A percentile compares a stretch with the other conserved stretches of the same genome.
These are phyloP conservation scores for Aspergillus heteromorphus DNA, from an alignment of 495 filamentous ascomycete genomes.

Conservation along the genomic window DNA sequence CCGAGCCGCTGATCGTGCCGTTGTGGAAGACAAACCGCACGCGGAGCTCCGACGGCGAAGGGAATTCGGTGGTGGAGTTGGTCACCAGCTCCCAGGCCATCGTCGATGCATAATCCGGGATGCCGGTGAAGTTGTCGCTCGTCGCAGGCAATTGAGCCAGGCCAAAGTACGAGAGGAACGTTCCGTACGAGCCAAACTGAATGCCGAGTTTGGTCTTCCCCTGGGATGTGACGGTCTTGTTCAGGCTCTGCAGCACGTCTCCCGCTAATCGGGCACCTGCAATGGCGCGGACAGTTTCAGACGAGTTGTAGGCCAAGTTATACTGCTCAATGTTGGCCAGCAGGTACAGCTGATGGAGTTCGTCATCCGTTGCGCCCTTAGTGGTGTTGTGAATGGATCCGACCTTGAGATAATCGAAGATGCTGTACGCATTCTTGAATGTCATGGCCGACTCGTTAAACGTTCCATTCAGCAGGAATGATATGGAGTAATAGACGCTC, in stretches of 20 bases:
- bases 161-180: conserved; percentile 49
- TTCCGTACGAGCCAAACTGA: conserved; percentile 47
- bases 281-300: conserved; percentile 44
- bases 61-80: conserved; percentile 31
- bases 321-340: conserved; percentile 49
- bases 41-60: conserved; percentile 26
- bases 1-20: conserved; percentile 33
- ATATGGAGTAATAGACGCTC: conserved; percentile 59
- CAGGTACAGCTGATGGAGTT: conserved; percentile 33
- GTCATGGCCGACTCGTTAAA: conserved; percentile 48
- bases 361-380: conserved; percentile 23
- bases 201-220: conserved; percentile 37
- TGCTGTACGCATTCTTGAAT: conserved; percentile 70
- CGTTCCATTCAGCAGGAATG: conserved; percentile 55
- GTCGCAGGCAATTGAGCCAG: conserved; percentile 35
- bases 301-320: conserved; percentile 47
- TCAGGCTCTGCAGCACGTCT: conserved; percentile 38
- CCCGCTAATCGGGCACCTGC: conserved; percentile 44
- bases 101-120: conserved; percentile 48
- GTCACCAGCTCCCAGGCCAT: conserved; percentile 54
- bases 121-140: conserved; percentile 38
- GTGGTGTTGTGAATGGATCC: conserved; percentile 49
- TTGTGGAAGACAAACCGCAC: conserved; percentile 54
- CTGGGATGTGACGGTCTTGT: conserved; percentile 35
- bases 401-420: conserved; percentile 54